Conservation (phyloP, 2,329 filamentous ascomycete genomes). For the Neopestalotiopsis sp. region DNA sequence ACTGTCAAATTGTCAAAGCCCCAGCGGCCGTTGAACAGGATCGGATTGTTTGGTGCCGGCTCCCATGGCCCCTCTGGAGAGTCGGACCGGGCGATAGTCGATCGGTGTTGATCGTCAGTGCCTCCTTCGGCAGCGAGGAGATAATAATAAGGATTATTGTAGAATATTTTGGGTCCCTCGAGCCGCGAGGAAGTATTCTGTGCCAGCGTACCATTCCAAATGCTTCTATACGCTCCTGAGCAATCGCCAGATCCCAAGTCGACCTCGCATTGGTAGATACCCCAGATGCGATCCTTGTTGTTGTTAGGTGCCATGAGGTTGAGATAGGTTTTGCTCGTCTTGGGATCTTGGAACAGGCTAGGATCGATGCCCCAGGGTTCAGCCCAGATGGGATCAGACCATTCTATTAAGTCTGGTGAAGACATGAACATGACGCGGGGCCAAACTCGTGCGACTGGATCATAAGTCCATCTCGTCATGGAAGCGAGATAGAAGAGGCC, state of each 20-base stretch:
- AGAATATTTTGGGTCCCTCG: slow-evolving; percentile 45
- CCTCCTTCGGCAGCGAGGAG: slow-evolving; percentile 51
- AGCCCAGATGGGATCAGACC: slow-evolving; percentile 34
- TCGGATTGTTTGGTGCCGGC: slow-evolving; percentile 40
- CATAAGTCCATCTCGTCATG: slow-evolving; percentile 36
- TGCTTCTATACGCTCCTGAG: slow-evolving; percentile 23
- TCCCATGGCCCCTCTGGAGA: slow-evolving; percentile 43
- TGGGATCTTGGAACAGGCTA: slow-evolving; percentile 19
- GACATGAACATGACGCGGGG: slow-evolving; percentile 35
- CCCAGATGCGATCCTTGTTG: slow-evolving; percentile 29
- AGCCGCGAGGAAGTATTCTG: slow-evolving; percentile 38
- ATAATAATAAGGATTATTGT: slow-evolving; percentile 46
- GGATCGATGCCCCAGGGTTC: slow-evolving; percentile 22
- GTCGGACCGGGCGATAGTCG: slow-evolving; percentile 40
- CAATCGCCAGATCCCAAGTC: slow-evolving; percentile 25
- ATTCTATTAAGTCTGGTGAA: slow-evolving; percentile 24
- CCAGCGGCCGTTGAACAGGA: slow-evolving; percentile 38
- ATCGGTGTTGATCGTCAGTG: slow-evolving; percentile 41
- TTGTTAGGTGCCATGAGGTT: slow-evolving; percentile 23
- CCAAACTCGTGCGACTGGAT: slow-evolving; percentile 36
- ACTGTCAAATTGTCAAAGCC: slow-evolving; percentile 23
- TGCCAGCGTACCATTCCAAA: slow-evolving; percentile 34
- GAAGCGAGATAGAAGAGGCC: slow-evolving; percentile 35
- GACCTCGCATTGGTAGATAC: slow-evolving; percentile 30
- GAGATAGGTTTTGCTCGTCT: slow-evolving; percentile 28